Conservation (phyloP, 768 basidiomycete genomes). For the Crassisporium funariophilum region DNA sequence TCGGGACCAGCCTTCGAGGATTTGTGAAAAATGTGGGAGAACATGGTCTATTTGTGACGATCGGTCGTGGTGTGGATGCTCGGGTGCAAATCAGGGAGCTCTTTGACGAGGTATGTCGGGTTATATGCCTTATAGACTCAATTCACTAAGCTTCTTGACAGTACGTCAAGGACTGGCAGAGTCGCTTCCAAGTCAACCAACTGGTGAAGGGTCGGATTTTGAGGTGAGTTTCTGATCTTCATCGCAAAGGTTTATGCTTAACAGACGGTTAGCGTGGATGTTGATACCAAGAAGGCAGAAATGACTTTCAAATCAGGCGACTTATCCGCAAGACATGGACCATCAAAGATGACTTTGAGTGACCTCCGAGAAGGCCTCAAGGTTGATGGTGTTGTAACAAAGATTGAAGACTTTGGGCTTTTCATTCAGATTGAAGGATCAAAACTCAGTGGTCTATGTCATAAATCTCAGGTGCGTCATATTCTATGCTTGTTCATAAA, state of each 20-base stretch:
- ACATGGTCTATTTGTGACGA: conserved; percentile 85
- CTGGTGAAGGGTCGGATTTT: conserved; percentile 86
- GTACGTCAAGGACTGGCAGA: conserved; percentile 97
- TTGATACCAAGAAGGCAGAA: conserved; percentile 78
- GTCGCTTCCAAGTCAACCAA: conserved; percentile 75
- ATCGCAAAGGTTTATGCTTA: neutral
- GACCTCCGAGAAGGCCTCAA: conserved; percentile 82
- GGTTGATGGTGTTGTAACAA: conserved; percentile 76
- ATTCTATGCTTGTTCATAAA: neutral
- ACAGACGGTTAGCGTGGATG: conserved; percentile 67
- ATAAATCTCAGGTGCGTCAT: conserved; percentile 79
- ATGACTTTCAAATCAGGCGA: conserved; percentile 82
- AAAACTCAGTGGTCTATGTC: conserved; percentile 87
- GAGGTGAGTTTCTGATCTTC: conserved; percentile 48
- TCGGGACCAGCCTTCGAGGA: conserved; percentile 79
- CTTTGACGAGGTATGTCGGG: conserved; percentile 73
- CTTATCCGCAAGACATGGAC: conserved; percentile 36
- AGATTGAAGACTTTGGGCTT: conserved; percentile 86
- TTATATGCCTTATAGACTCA: neutral
- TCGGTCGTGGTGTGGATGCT: conserved; percentile 84
- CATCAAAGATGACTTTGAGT: conserved; percentile 41
- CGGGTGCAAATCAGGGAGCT: conserved; percentile 92
- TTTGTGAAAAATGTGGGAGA: conserved; percentile 88
- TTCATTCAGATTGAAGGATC: conserved; percentile 89
- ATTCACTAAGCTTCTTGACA: conserved; percentile 33